These are phyloP conservation scores for Liquidambar formosana DNA, from an alignment of 164 flowering plant genomes.

Conservation along the genomic window DNA sequence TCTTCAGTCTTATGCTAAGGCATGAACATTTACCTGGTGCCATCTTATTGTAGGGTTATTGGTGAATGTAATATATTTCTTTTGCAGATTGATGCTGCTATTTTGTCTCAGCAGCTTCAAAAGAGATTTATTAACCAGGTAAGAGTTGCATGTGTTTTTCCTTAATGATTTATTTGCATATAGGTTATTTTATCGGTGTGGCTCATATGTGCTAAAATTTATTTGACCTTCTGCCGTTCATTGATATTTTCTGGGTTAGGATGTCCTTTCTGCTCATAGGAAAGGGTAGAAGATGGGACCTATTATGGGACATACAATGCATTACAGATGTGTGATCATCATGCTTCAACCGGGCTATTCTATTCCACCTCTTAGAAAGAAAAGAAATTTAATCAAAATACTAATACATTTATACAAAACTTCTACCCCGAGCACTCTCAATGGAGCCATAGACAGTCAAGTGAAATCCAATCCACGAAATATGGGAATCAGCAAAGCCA, in stretches of 20 bases:
- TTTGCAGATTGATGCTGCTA: conserved; percentile 63
- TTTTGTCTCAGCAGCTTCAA: conserved; percentile 51
- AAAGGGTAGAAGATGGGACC: too few relatives aligned
- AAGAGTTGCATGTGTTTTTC: conserved; percentile 1
- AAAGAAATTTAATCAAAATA: too few relatives aligned
- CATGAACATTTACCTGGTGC: background rate
- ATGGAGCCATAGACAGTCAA: too few relatives aligned
- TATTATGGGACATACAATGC: too few relatives aligned
- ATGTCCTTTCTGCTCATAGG: background rate
- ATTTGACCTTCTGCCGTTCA: background rate
- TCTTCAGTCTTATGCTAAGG: background rate
- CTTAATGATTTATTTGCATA: conserved; percentile 1
- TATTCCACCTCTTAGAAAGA: too few relatives aligned
- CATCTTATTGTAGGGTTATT: background rate
- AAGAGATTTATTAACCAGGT: conserved; percentile 64
- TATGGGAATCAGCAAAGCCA: too few relatives aligned
- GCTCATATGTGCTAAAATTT: background rate
- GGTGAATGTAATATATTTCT: background rate
- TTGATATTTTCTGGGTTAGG: background rate
- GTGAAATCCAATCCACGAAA: too few relatives aligned
- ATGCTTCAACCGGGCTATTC: too few relatives aligned
- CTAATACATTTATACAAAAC: too few relatives aligned
- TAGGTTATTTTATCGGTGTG: background rate
- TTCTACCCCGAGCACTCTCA: too few relatives aligned
- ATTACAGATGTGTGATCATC: too few relatives aligned